Base-by-base conservation (phyloP, 116 monocot species). In the Posidonia oceanica region DNA sequence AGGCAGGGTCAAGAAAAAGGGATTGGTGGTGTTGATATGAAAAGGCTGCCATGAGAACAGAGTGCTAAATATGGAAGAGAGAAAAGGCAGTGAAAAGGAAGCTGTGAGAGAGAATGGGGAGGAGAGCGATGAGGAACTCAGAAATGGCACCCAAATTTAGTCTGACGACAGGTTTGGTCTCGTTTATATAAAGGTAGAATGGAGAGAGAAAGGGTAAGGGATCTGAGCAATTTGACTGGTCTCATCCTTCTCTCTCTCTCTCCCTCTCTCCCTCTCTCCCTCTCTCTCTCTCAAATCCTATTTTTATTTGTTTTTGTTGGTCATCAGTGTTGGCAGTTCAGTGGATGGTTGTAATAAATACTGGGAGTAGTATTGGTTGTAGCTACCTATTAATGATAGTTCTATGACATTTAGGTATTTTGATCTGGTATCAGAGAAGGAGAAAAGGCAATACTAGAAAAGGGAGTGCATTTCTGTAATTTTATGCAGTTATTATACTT, bases 21-120 rank as follows among this genome's bases (percentile, higher is more conserved):
- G 59, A 3, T 59, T 59, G 71, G 37, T 7, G 39, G 41, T 42
- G 37, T 38, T 71, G 71, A 60, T 60, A 42, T 71, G 71, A 42
- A 54, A 71, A 71, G 54, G 58, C 48, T 71, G 48, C 58, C 71
- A 71, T 71, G n/a, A 64, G 37, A 64, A 10, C 64, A 64, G 64
- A 64, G 37, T 64, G 17, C 62, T 67, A 67, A 67, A 67, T 41
- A 5, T 42, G 42, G 21, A 67, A 44, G 66, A 51, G 64, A 39
- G 17, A 39, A 64, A 64, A 39, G 40, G 64, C 16, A 44, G 67
- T n/a, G 51, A 51, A 67, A 21, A 66, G 16, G 29, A 41, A 66
- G 66, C 29, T 29, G 29, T 29, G 29, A 29, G 29, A 29, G 29
- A 29, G 29, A 1, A 29, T 29, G 38, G 51, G 20, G 21, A 67